phyloP scores from a whole-genome alignment of 192 early-diverging fungal genomes.

The Coemansia sp. region DNA sequence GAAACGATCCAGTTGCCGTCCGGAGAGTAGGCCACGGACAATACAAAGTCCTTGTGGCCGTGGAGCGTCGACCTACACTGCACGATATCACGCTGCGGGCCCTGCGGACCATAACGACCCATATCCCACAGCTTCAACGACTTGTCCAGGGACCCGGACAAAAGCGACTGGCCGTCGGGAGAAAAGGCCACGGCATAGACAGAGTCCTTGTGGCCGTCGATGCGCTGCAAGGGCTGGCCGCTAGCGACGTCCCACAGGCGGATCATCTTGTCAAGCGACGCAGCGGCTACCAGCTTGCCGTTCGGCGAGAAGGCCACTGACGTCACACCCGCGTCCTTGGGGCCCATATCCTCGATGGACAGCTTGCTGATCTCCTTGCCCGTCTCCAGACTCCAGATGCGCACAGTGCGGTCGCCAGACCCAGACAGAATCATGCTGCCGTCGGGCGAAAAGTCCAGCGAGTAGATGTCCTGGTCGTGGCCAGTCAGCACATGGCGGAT shows the following conservation, averaged over 20 bases:
- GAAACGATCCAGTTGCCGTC: constrained; percentile 90
- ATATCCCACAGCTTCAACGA: constrained; percentile 94
- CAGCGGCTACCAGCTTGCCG: constrained; percentile 83
- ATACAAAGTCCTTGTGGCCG: constrained; percentile 95
- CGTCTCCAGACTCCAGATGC: constrained; percentile 87
- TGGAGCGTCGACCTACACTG: constrained; percentile 44
- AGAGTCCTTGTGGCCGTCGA: constrained; percentile 94
- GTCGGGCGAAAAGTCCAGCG: constrained; percentile 90
- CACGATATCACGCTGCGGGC: constrained; percentile 35
- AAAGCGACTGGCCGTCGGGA: constrained; percentile 88
- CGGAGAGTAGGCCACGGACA: constrained; percentile 87
- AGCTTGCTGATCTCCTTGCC: constrained; percentile 76
- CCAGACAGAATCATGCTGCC: constrained; percentile 91
- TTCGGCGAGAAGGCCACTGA: constrained; percentile 94
- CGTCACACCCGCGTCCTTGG: constrained; percentile 93
- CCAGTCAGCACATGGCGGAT: constrained; percentile 76
- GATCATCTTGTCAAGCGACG: constrained; percentile 91
- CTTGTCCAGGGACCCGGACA: constrained; percentile 91
- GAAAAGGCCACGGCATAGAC: constrained; percentile 97
- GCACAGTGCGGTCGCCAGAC: constrained; percentile 80
- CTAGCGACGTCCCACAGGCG: constrained; percentile 89
- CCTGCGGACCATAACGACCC: constrained; percentile 43
- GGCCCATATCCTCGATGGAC: constrained; percentile 76
- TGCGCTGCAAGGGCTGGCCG: constrained; percentile 72
- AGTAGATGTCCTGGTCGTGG: constrained; percentile 97